phyloP scores from a whole-genome alignment of 2,329 filamentous ascomycete genomes.

The Nigrospora oryzae region DNA sequence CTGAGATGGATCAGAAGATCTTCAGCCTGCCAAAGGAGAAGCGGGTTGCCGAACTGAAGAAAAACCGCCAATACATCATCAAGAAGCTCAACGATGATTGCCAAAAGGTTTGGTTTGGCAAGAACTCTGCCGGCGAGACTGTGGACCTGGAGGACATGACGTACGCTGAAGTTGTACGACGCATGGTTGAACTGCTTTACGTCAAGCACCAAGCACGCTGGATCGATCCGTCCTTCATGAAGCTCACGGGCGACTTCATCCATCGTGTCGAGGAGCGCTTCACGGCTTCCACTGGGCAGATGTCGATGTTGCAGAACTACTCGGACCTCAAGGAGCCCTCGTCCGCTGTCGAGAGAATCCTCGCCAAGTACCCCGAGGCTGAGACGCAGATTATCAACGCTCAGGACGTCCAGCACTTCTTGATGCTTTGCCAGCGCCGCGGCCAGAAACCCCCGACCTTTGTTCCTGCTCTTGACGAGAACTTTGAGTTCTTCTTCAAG shows the following conservation, averaged over 20 bases:
- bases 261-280: conserved; percentile 96
- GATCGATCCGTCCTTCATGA: conserved; percentile 80
- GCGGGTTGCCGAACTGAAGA: conserved; percentile 78
- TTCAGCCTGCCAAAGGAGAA: conserved; percentile 95
- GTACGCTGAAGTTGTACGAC: conserved; percentile 77
- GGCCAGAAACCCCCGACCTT: conserved; percentile 96
- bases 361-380: conserved; percentile 77
- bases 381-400: conserved; percentile 92
- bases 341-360: conserved; percentile 65
- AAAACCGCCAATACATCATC: conserved; percentile 85
- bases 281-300: conserved; percentile 59
- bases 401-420: conserved; percentile 95
- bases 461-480: conserved; percentile 89
- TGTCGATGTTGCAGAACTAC: conserved; percentile 84
- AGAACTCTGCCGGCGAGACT: conserved; percentile 69
- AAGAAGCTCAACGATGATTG: conserved; percentile 93
- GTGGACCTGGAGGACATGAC: conserved; percentile 95
- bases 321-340: conserved; percentile 80
- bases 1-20: conserved; percentile 98
- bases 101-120: conserved; percentile 94
- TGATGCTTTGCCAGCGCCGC: conserved; percentile 82
- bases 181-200: conserved; percentile 85
- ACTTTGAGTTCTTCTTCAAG: conserved; percentile 99
- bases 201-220: conserved; percentile 84
- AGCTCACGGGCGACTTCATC: conserved; percentile 89